A percentile compares a stretch with the other conserved stretches of the same genome.
Evolutionary conservation across 352 stramenopile genomes (phyloP).

Genomic region (Phytophthora hybrid): DNA sequence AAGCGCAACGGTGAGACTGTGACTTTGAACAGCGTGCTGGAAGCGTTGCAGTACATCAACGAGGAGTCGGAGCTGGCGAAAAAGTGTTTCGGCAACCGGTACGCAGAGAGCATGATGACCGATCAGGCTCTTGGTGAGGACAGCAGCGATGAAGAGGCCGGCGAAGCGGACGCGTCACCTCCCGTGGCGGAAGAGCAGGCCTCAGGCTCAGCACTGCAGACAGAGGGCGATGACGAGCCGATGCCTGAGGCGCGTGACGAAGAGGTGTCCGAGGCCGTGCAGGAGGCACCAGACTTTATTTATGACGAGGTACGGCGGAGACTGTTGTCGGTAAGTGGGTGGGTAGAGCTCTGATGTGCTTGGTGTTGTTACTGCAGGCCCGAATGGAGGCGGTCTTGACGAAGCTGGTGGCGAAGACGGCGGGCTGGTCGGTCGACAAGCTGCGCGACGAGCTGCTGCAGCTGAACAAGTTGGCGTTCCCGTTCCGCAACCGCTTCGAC

Average conservation of each 20-base stretch:
- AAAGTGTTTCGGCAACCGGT: slow-evolving; percentile 82
- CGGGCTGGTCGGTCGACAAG: slow-evolving; percentile 75
- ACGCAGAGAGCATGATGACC: slow-evolving; percentile 50
- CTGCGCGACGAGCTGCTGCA: slow-evolving; percentile 74
- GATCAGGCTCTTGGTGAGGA: slow-evolving; percentile 49
- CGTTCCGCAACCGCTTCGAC: slow-evolving; percentile 69
- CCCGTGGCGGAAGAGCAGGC: slow-evolving; percentile 13
- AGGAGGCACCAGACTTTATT: slow-evolving; percentile 65
- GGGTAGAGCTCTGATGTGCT: slow-evolving; percentile 1
- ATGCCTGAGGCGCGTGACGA: slow-evolving; percentile 24
- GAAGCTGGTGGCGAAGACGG: slow-evolving; percentile 67
- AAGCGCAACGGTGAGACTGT: slow-evolving; percentile 29
- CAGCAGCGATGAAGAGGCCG: slow-evolving; percentile 34
- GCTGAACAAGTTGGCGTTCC: slow-evolving; percentile 77
- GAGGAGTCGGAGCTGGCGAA: slow-evolving; percentile 48
- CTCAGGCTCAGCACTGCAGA: slow-evolving; percentile 5
- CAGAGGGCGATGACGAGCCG: slow-evolving; percentile 22
- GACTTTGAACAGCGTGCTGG: slow-evolving; percentile 57
- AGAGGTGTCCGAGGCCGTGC: slow-evolving; percentile 28
- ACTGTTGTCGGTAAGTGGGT: background rate
- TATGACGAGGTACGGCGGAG: slow-evolving; percentile 76
- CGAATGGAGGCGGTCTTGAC: slow-evolving; percentile 61
- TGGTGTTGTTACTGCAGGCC: slow-evolving; percentile 35
- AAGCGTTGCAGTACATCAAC: slow-evolving; percentile 70
- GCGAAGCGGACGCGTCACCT: slow-evolving; percentile 12